A percentile compares a stretch with the other conserved stretches of the same genome.
phyloP scores from a whole-genome alignment of 495 filamentous ascomycete genomes.

The Aspergillus sclerotioniger region DNA sequence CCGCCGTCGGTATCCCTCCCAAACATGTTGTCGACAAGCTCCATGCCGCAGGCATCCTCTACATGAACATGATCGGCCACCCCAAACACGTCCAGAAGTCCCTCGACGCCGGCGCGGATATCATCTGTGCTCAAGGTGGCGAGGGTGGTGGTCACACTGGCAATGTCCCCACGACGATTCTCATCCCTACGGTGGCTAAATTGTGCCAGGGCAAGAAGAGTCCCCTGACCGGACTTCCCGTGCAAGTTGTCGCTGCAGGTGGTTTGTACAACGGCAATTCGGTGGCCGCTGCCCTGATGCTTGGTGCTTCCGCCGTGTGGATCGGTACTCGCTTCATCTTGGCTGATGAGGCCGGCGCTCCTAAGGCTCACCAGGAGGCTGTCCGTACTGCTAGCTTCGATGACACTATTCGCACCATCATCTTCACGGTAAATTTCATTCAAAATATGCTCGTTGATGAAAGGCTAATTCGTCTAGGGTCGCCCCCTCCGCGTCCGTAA shows the following conservation, averaged over 20 bases:
- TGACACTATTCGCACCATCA: constrained; percentile 93
- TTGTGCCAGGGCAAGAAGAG: constrained; percentile 78
- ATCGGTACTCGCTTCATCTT: constrained; percentile 95
- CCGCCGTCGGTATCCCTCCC: constrained; percentile 91
- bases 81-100: constrained; percentile 97
- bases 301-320: constrained; percentile 92
- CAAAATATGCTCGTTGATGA: not conserved
- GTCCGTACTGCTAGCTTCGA: constrained; percentile 88
- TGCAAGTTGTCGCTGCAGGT: constrained; percentile 90
- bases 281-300: constrained; percentile 85
- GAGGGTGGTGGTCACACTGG: constrained; percentile 92
- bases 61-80: constrained; percentile 99
- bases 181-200: constrained; percentile 88
- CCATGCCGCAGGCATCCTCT: constrained; percentile 81
- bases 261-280: constrained; percentile 92
- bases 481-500: constrained; percentile 89
- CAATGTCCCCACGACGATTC: constrained; percentile 80
- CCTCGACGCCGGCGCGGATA: constrained; percentile 81
- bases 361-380: constrained; percentile 93
- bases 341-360: constrained; percentile 88
- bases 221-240: constrained; percentile 79
- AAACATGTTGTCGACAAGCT: constrained; percentile 83
- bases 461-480: constrained; percentile 50
- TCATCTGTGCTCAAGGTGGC: constrained; percentile 91
- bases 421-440: constrained; percentile 70